These are phyloP conservation scores for Blastobotrys aristatus DNA, from an alignment of 1,139 yeast species.

Conservation along the genomic window DNA sequence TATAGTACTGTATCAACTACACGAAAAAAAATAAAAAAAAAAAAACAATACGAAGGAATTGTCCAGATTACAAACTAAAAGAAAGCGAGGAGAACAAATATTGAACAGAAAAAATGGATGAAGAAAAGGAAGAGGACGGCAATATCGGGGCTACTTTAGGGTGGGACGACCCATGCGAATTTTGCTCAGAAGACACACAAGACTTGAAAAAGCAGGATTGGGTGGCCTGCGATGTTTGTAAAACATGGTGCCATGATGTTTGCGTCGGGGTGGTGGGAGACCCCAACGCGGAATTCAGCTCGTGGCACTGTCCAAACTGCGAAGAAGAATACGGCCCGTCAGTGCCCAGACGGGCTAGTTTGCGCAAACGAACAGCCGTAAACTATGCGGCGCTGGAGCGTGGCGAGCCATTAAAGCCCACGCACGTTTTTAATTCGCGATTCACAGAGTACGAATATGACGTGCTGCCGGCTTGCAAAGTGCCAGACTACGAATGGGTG, in stretches of 20 bases:
- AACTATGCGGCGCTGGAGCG: constrained; percentile 79
- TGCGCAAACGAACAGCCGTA: constrained; percentile 48
- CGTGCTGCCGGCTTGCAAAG: constrained; percentile 21
- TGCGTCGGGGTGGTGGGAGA: constrained; percentile 44
- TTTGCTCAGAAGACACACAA: constrained; percentile 1
- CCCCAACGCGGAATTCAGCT: constrained; percentile 41
- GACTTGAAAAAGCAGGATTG: constrained; percentile 34
- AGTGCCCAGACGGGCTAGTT: constrained; percentile 49
- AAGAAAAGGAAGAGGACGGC: too few relatives aligned
- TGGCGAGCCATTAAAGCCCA: constrained; percentile 56
- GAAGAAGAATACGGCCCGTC: constrained; percentile 47
- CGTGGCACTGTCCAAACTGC: constrained; percentile 56
- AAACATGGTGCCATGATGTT: constrained; percentile 54
- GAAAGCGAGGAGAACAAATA: not conserved
- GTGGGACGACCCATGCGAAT: constrained; percentile 12
- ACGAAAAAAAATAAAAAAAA: not conserved
- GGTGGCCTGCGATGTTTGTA: constrained; percentile 61
- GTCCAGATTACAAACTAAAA: too few relatives aligned
- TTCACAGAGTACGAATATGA: constrained; percentile 15
- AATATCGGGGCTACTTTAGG: too few relatives aligned
- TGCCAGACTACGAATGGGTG: constrained; percentile 41
- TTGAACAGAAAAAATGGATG: too few relatives aligned
- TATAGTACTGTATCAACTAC: too few relatives aligned
- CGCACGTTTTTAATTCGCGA: constrained; percentile 42
- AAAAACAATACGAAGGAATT: not conserved